Conservation (phyloP, 441 rosid genomes). For the Erodium chrysanthum region DNA sequence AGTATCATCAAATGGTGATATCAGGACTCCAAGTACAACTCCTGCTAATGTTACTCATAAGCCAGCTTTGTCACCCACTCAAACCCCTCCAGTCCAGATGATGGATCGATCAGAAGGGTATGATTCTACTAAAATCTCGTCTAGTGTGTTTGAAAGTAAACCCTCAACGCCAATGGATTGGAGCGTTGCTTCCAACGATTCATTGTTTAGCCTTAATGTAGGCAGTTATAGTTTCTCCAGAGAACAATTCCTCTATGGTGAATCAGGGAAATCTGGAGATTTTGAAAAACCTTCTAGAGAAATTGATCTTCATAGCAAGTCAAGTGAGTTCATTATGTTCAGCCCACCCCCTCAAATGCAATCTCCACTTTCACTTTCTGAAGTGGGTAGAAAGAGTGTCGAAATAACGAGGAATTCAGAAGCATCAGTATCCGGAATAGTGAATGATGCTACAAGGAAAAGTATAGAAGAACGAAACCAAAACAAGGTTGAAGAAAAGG, state of each 20-base stretch:
- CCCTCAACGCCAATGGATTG: constrained; percentile 29
- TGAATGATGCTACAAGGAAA: constrained; percentile 12
- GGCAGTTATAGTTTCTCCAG: constrained; percentile 40
- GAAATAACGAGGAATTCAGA: constrained; percentile 21
- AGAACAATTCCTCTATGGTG: constrained; percentile 26
- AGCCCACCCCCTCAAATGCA: constrained; percentile 22
- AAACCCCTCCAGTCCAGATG: constrained; percentile 46
- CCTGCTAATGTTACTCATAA: neutral
- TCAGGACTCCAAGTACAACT: neutral
- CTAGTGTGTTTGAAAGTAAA: constrained; percentile 33
- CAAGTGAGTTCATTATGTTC: constrained; percentile 32
- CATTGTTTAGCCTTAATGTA: constrained; percentile 63
- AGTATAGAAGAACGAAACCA: constrained; percentile 9
- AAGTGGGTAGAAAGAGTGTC: constrained; percentile 18
- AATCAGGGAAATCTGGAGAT: constrained; percentile 25
- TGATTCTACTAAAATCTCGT: constrained; percentile 40
- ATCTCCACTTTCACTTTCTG: neutral
- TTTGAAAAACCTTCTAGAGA: neutral
- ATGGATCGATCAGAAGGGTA: constrained; percentile 52
- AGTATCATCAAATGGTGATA: neutral
- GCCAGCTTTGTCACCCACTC: constrained; percentile 22
- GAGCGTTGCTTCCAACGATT: constrained; percentile 68
- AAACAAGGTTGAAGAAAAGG: neutral
- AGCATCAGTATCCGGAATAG: constrained; percentile 9
- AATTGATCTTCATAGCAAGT: constrained; percentile 21